Evolutionary conservation across 2,329 filamentous ascomycete genomes (phyloP), one percentile per base, ranked within the genome.

Genomic region (Aureobasidium sp.): DNA sequence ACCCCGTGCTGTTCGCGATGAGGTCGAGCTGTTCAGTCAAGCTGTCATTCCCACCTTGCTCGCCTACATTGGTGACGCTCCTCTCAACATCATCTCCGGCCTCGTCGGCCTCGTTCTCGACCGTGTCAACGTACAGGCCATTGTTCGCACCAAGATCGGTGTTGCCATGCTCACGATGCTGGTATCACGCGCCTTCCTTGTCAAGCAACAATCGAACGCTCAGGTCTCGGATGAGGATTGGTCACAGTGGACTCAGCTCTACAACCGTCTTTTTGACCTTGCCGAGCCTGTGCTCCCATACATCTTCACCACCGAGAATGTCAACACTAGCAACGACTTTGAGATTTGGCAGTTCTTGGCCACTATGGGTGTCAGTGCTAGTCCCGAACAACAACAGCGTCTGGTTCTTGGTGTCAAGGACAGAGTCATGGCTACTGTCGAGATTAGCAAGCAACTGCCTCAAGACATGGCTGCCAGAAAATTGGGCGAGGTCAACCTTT

Each of bases 321-420:
- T 90, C 66, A 89, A 90, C 24, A 66, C 65, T 17, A 67, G 66
- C 54, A 91, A 97, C 67, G 94, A 99, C 70, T 88, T 96, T 70
- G 96, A 97, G 71, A 91, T 97, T 42, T 99, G 94, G 94, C 93
- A 97, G 75, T 95, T 97, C 73, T 82, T 99, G 66, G 94, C 94
- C 9, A 91, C 93, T 14, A 91, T 97, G 75, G 94, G 94, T 65
- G 94, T 96, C 66, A 92, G 90, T 57, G 93, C 94, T 37, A 92
- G 85, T 71, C 91, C 92, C 15, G 91, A 97, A 67, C 94, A 99
- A 76, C 94, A 99, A 75, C 93, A 96, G 73, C 85, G 92, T 62
- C 81, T 99, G 61, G 94, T 99, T 11, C 84, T 97, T 70, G 92
- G 91, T 44, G 94, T 99, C 68, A 99, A 97, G 83, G 94, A 99